Conservation (phyloP, 192 early-diverging fungal species). For the Rhizophagus clarus region DNA sequence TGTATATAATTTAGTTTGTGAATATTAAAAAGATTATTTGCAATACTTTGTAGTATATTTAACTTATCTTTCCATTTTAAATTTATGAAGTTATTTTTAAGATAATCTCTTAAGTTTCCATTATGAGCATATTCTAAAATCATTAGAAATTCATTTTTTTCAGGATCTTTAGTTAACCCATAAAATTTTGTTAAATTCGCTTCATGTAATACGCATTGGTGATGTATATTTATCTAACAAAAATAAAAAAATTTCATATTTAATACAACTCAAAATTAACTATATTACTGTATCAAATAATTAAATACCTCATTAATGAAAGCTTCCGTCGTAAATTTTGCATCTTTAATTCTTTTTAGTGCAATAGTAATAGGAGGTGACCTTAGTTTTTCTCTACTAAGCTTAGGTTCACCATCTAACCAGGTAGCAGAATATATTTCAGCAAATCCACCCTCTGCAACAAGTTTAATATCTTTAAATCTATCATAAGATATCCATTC, state of each 20-base stretch:
- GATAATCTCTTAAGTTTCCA: slow-evolving; percentile 39
- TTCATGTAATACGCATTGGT: background rate
- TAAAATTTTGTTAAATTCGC: background rate
- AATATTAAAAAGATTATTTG: slow-evolving; percentile 42
- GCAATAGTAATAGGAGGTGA: background rate
- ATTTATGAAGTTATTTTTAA: slow-evolving; percentile 35
- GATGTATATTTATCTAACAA: background rate
- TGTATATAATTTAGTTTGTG: slow-evolving; percentile 45
- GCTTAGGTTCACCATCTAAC: background rate
- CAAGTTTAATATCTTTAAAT: background rate
- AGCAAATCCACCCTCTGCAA: background rate
- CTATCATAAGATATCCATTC: slow-evolving; percentile 15
- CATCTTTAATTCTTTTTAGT: background rate
- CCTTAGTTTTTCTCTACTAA: background rate
- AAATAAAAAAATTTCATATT: background rate
- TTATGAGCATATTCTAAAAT: slow-evolving; percentile 42
- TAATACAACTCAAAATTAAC: background rate
- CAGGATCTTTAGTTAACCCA: slow-evolving; percentile 11
- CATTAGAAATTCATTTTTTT: slow-evolving; percentile 16
- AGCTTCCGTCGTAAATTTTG: too few relatives aligned
- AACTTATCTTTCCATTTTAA: slow-evolving; percentile 30
- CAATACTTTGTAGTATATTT: slow-evolving; percentile 4
- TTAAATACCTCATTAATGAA: too few relatives aligned
- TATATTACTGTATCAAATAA: too few relatives aligned
- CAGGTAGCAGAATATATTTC: slow-evolving; percentile 1